Evolutionary conservation across 1,139 yeast genomes (phyloP).

Genomic region (Saccharomycopsis hybrid): DNA sequence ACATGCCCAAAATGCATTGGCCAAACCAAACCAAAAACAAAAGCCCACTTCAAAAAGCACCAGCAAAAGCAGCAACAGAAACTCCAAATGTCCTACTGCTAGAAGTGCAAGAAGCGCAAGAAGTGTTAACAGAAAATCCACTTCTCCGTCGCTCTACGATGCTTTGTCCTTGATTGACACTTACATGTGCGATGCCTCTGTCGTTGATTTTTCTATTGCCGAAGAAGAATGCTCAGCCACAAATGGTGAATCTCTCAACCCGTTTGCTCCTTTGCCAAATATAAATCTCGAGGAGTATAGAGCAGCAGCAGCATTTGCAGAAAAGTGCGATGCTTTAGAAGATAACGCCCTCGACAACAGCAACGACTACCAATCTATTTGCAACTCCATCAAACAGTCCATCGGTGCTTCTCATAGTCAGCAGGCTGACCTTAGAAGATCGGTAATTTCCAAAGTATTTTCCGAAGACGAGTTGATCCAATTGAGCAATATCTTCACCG

Average conservation of each 20-base stretch:
- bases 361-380: conserved; percentile 3
- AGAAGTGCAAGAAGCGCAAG: background rate
- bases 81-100: background rate
- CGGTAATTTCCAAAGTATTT: conserved; percentile 18
- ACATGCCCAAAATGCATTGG: background rate
- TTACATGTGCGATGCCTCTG: conserved; percentile 15
- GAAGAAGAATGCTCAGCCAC: background rate
- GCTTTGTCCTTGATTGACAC: conserved; percentile 18
- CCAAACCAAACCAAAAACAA: background rate
- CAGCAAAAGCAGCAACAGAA: background rate
- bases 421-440: conserved; percentile 5
- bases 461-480: conserved; percentile 16
- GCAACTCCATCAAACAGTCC: conserved; percentile 1
- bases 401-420: background rate
- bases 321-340: background rate
- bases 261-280: conserved; percentile 12
- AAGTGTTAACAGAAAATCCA: background rate
- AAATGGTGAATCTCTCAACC: conserved; percentile 7
- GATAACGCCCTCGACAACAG: background rate
- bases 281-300: background rate
- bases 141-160: conserved; percentile 8
- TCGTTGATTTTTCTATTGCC: conserved; percentile 9
- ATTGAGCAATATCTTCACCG: conserved; percentile 14
- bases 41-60: background rate
- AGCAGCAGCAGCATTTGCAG: background rate